Conservation (phyloP, 805 yeast genomes). For the Starmerella geochares region DNA sequence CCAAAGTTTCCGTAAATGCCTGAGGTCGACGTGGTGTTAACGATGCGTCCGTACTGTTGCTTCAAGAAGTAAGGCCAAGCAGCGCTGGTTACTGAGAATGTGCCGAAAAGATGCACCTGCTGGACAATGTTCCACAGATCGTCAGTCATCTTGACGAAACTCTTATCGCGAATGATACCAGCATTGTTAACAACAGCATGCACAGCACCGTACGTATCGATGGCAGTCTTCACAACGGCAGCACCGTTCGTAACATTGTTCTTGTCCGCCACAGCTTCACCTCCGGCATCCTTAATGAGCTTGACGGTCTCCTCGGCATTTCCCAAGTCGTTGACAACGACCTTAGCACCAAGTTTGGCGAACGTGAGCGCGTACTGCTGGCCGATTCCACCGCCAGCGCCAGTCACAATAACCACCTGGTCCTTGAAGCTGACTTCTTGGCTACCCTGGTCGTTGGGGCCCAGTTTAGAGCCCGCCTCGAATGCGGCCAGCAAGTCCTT, state of each 20-base stretch:
- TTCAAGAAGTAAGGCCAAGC: conserved; percentile 85
- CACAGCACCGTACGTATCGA: conserved; percentile 67
- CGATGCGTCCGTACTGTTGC: conserved; percentile 69
- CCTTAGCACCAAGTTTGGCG: conserved; percentile 89
- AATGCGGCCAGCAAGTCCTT: conserved; percentile 60
- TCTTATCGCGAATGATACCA: conserved; percentile 83
- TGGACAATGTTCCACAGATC: conserved; percentile 73
- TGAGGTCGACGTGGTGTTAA: conserved; percentile 88
- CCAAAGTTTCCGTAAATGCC: conserved; percentile 98
- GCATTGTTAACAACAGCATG: conserved; percentile 88
- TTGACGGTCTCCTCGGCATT: conserved; percentile 65
- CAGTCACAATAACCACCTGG: conserved; percentile 85
- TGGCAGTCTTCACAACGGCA: conserved; percentile 64
- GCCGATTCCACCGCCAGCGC: conserved; percentile 93
- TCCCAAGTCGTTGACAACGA: conserved; percentile 80
- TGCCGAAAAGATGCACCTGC: conserved; percentile 72
- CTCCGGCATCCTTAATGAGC: conserved; percentile 64
- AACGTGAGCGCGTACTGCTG: conserved; percentile 75
- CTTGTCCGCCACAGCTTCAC: conserved; percentile 70
- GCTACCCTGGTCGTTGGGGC: conserved; percentile 54
- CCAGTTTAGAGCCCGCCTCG: conserved; percentile 40
- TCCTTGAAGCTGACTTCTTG: conserved; percentile 52
- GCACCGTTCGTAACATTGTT: conserved; percentile 77
- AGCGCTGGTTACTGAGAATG: conserved; percentile 69
- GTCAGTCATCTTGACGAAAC: conserved; percentile 74